phyloP scores from a whole-genome alignment of 495 filamentous ascomycete genomes.

The Letharia lupina region DNA sequence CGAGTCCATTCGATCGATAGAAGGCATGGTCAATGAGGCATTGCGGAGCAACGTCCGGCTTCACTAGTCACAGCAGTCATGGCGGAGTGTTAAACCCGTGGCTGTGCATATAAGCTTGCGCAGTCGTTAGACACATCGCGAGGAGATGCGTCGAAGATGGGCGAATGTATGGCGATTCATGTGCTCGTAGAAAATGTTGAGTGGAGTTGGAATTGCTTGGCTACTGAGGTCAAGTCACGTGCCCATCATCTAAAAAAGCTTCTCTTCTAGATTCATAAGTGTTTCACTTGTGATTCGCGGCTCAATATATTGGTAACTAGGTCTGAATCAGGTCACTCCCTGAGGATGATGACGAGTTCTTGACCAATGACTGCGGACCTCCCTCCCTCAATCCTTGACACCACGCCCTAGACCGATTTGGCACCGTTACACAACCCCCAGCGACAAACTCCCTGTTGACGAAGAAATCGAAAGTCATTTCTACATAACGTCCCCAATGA shows the following conservation, averaged over 20 bases:
- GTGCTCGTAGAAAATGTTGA: not conserved
- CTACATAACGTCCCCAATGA: not conserved
- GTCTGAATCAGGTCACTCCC: not conserved
- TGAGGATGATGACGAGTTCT: not conserved
- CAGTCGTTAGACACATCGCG: not conserved
- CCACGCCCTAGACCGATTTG: not conserved
- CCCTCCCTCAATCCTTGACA: not conserved
- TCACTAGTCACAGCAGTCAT: not conserved
- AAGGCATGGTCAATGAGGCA: slow-evolving; percentile 7
- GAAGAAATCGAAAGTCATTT: not conserved
- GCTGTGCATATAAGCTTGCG: not conserved
- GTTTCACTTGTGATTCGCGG: not conserved
- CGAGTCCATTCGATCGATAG: slow-evolving; percentile 2
- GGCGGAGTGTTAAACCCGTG: not conserved
- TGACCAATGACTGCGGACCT: not conserved
- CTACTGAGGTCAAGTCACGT: not conserved
- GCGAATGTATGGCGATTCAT: too few species aligned
- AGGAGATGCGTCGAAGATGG: not conserved
- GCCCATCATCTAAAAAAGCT: not conserved
- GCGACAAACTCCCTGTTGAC: not conserved
- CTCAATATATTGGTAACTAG: not conserved
- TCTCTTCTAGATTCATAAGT: too few species aligned
- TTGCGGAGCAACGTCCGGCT: not conserved
- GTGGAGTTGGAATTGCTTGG: not conserved
- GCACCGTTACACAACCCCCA: not conserved